These are phyloP conservation scores for Xylaria polymorpha DNA, from an alignment of 2,329 filamentous ascomycete genomes.

Conservation along the genomic window DNA sequence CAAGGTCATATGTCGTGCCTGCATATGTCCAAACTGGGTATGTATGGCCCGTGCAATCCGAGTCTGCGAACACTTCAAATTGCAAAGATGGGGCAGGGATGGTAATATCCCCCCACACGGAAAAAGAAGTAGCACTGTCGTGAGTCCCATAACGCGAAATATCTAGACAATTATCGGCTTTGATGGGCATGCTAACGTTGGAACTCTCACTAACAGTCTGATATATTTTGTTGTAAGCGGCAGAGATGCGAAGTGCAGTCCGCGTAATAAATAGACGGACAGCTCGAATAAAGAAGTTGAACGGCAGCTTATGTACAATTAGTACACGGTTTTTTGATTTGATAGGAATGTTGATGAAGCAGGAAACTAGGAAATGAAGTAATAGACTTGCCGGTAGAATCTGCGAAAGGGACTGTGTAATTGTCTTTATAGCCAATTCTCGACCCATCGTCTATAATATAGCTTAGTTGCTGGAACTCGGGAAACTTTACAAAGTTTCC, in stretches of 20 bases:
- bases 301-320: no score
- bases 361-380: neutral
- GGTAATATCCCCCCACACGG: neutral
- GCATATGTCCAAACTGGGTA: neutral
- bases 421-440: neutral
- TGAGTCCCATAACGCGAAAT: neutral
- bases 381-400: neutral
- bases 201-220: neutral
- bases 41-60: no score
- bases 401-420: neutral
- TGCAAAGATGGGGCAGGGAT: neutral
- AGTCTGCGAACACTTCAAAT: neutral
- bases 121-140: neutral
- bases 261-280: no score
- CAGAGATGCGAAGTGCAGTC: no score
- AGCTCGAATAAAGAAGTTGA: no score
- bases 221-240: neutral
- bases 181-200: neutral
- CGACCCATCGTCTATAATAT: conserved; percentile 44
- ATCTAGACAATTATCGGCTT: neutral
- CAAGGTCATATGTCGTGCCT: neutral
- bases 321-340: neutral
- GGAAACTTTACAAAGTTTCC: conserved; percentile 37
- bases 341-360: neutral
- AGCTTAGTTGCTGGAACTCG: conserved; percentile 37